Base-by-base conservation (phyloP, 2,329 filamentous ascomycete species). In the Fusarium tricinctum region DNA sequence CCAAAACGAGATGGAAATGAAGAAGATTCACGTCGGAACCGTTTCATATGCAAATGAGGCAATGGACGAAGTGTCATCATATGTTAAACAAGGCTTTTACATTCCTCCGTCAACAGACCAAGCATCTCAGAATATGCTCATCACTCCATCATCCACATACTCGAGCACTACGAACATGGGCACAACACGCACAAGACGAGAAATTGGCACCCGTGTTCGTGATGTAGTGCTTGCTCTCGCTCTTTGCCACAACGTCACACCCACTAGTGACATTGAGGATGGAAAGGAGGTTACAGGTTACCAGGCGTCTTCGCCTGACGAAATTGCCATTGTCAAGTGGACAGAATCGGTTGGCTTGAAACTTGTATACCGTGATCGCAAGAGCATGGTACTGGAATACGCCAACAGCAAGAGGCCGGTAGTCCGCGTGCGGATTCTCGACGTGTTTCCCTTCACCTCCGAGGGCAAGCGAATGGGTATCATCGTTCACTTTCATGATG, bases 401-500 rank as follows among this genome's bases (percentile, higher is more conserved):
- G 88, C 91, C 2, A 89, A 91, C 55, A 92, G 88, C 5, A 90
- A 91, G 20, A 87, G 90, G 50, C 82, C 88, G 1, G 91, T 96
- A 5, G 93, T 99, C 26, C 90, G 90, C 23, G 95, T 97, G 26
- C 89, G 91, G 56, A 97, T 99, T 48, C 85, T 98, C 6, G 95
- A 98, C 44, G 89, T 98, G 4, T 99, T 99, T 73, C 97, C 97
- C 0, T 99, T 99, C 77, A 99, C 96, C 0, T 97, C 94, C 0
- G 96, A 98, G 70, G 95, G 95, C 70, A 99, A 99, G 81, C 89
- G 96, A 52, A 99, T 99, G 96, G 96, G 97, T 12, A 95, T 99
- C 61, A 91, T 99, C 63, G 93, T 97, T 20, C 91, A 94, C 71
- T 97, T 98, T 74, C 85, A 90, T 28, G 87, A 91, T 15, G 83